phyloP scores from a whole-genome alignment of 805 yeast genomes.

The Candida andamanensis region DNA sequence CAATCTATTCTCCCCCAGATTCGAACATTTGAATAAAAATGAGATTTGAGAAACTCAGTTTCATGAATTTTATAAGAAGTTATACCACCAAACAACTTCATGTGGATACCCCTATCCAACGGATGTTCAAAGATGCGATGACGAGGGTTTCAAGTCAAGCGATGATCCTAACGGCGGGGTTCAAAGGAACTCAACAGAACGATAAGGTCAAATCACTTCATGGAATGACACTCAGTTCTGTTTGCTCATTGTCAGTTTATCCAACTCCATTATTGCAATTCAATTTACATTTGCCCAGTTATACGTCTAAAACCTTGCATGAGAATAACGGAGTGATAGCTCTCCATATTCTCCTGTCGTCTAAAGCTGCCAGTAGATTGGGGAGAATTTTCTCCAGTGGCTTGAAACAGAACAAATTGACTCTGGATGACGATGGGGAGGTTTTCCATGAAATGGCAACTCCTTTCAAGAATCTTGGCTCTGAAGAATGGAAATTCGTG shows the following conservation, averaged over 20 bases:
- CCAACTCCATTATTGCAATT: conserved; percentile 81
- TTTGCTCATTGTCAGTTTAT: conserved; percentile 70
- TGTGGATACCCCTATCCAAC: conserved; percentile 1
- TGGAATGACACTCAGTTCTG: conserved; percentile 86
- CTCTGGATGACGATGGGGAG: conserved; percentile 27
- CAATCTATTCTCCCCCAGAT: too few species aligned
- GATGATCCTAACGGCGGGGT: conserved; percentile 38
- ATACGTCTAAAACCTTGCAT: conserved; percentile 66
- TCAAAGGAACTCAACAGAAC: conserved; percentile 2
- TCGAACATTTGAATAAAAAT: too few species aligned
- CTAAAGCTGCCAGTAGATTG: conserved; percentile 45
- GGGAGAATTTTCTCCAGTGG: conserved; percentile 64
- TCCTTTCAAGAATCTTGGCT: conserved; percentile 44
- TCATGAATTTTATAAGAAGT: conserved; percentile 1
- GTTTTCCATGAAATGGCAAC: conserved; percentile 42
- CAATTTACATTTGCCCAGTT: conserved; percentile 81
- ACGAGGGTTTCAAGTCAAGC: conserved; percentile 37
- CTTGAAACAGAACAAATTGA: conserved; percentile 37
- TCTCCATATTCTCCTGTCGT: conserved; percentile 70
- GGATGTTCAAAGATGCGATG: conserved; percentile 28
- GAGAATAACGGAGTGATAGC: conserved; percentile 53
- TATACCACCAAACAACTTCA: conserved; percentile 1
- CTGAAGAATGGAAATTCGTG: conserved; percentile 29
- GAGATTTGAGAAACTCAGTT: too few species aligned
- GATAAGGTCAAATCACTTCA: conserved; percentile 24